Evolutionary conservation across 805 yeast genomes (phyloP).

Genomic region (Starmerella geochares): DNA sequence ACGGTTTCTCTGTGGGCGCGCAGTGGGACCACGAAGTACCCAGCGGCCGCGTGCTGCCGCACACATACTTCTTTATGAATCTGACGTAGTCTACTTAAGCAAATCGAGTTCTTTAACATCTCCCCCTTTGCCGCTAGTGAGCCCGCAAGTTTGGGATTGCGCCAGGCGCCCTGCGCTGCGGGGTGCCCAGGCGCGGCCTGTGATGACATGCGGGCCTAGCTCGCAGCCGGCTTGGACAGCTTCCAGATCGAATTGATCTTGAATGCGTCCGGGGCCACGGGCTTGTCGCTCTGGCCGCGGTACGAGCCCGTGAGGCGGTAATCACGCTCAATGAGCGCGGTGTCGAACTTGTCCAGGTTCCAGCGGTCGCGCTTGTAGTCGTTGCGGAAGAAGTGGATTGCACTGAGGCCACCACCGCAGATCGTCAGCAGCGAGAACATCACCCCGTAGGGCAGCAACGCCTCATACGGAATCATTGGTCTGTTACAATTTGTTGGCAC

Average conservation of each 20-base stretch:
- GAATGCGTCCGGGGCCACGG: slow-evolving; percentile 68
- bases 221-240: slow-evolving; percentile 24
- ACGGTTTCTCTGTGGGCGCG: slow-evolving; percentile 17
- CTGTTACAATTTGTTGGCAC: not conserved
- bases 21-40: not conserved
- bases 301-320: slow-evolving; percentile 61
- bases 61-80: slow-evolving; percentile 17
- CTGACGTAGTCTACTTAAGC: slow-evolving; percentile 4
- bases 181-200: too few relatives aligned
- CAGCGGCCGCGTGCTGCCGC: slow-evolving; percentile 12
- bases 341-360: slow-evolving; percentile 46
- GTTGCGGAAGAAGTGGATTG: slow-evolving; percentile 38
- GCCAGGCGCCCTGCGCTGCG: not conserved
- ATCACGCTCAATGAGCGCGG: slow-evolving; percentile 56
- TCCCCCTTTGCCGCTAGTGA: not conserved
- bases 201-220: not conserved
- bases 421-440: slow-evolving; percentile 43
- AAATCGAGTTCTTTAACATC: too few relatives aligned
- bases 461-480: slow-evolving; percentile 59
- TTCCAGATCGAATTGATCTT: slow-evolving; percentile 52
- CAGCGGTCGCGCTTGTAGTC: slow-evolving; percentile 46
- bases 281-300: slow-evolving; percentile 56
- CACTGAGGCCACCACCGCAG: slow-evolving; percentile 45
- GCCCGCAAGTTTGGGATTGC: not conserved
- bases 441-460: slow-evolving; percentile 50